A percentile compares a stretch with the other conserved stretches of the same genome.
These are phyloP conservation scores for Aspergillus spinulosporus DNA, from an alignment of 2,329 filamentous ascomycete genomes.

Conservation along the genomic window DNA sequence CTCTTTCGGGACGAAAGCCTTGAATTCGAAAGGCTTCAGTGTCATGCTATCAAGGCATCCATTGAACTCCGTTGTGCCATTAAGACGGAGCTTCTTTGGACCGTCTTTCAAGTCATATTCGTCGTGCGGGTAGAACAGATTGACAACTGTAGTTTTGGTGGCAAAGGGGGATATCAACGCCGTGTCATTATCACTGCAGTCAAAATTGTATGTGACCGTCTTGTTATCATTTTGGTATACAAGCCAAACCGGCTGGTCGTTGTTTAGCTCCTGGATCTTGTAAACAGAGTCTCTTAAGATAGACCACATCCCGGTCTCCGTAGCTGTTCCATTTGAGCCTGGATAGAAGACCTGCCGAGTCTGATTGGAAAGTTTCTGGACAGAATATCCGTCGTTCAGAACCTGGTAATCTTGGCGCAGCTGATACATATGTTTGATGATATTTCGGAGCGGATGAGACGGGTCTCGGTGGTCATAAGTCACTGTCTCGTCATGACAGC, in stretches of 20 bases:
- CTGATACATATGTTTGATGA: constrained; percentile 63
- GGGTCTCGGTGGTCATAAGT: constrained; percentile 64
- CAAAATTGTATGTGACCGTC: constrained; percentile 56
- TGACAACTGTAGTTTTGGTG: constrained; percentile 57
- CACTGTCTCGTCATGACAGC: constrained; percentile 59
- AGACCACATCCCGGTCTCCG: constrained; percentile 63
- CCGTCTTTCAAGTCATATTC: constrained; percentile 54
- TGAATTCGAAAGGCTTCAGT: constrained; percentile 59
- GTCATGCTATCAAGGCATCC: constrained; percentile 58
- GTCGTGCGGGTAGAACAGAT: constrained; percentile 64
- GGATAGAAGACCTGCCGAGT: constrained; percentile 54
- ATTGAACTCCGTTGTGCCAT: constrained; percentile 40
- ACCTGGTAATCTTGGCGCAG: constrained; percentile 59
- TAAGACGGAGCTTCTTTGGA: constrained; percentile 13
- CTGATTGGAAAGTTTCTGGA: constrained; percentile 59
- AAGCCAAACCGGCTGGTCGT: constrained; percentile 50
- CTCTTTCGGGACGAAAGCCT: constrained; percentile 58
- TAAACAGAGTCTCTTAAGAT: constrained; percentile 54
- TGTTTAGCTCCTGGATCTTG: constrained; percentile 54
- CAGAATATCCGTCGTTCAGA: constrained; percentile 60
- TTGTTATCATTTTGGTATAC: constrained; percentile 50
- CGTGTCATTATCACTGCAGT: constrained; percentile 51
- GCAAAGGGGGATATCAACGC: constrained; percentile 60
- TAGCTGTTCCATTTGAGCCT: constrained; percentile 54
- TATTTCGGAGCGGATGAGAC: constrained; percentile 60